A percentile compares a stretch with the other conserved stretches of the same genome.
Evolutionary conservation across 2,329 filamentous ascomycete species (phyloP).

Genomic region (Aureobasidium melanogenum): DNA sequence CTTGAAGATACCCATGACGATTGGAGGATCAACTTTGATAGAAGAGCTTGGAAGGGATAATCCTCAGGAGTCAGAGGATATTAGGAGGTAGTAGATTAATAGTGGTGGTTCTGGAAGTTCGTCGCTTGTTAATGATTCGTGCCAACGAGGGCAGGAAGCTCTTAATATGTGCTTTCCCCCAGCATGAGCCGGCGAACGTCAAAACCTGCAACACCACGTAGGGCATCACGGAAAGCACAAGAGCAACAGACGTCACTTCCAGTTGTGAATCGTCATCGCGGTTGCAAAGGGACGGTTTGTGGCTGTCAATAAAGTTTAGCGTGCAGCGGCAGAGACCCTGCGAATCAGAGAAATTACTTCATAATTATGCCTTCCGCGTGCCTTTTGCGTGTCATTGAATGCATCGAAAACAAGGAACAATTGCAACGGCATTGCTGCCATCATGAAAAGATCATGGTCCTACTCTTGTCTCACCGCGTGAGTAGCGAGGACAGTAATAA

Average conservation of each 20-base stretch:
- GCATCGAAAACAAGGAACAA: not conserved
- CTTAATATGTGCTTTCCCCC: slow-evolving; percentile 1
- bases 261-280: not conserved
- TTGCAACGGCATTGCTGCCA: not conserved
- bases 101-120: not conserved
- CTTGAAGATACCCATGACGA: slow-evolving; percentile 28
- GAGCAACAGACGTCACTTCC: not conserved
- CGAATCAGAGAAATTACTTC: not conserved
- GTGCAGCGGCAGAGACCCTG: slow-evolving; percentile 1
- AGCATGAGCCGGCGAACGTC: not conserved
- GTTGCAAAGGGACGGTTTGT: not conserved
- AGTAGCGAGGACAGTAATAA: too few relatives aligned
- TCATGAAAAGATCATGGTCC: not conserved
- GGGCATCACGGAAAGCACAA: not conserved
- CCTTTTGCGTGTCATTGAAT: not conserved
- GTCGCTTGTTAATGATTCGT: slow-evolving; percentile 1
- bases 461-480: not conserved
- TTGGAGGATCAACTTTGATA: not conserved
- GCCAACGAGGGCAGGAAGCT: not conserved
- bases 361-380: not conserved
- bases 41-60: not conserved
- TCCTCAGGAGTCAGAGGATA: not conserved
- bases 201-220: not conserved
- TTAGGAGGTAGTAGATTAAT: not conserved
- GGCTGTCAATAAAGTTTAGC: slow-evolving; percentile 5